Conservation (phyloP, 805 yeast species). For the Lachancea nothofagi region DNA sequence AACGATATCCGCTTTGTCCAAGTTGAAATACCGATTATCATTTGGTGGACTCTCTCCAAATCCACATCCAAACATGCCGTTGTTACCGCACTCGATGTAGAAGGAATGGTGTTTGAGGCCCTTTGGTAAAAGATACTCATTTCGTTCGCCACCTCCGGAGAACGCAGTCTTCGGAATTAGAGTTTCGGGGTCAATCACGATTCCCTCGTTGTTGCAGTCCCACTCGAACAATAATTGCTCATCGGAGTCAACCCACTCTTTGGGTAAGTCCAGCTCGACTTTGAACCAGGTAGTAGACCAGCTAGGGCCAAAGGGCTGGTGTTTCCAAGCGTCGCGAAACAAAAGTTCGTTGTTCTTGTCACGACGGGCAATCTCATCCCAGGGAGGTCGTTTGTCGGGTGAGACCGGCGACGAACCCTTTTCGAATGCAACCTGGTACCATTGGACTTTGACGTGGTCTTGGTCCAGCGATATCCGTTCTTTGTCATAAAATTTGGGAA, state of each 20-base stretch:
- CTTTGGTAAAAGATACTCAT: constrained; percentile 62
- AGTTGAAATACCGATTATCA: constrained; percentile 62
- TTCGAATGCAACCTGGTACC: constrained; percentile 66
- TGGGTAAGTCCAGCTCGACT: constrained; percentile 59
- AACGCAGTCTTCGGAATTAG: constrained; percentile 74
- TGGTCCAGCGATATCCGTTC: constrained; percentile 41
- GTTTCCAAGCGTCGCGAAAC: constrained; percentile 57
- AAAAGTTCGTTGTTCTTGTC: constrained; percentile 28
- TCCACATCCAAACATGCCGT: constrained; percentile 87
- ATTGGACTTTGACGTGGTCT: constrained; percentile 51
- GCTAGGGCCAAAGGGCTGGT: constrained; percentile 83
- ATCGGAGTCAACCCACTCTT: constrained; percentile 38
- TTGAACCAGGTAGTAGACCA: constrained; percentile 97
- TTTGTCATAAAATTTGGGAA: constrained; percentile 75
- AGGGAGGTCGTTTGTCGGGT: constrained; percentile 33
- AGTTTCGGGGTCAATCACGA: constrained; percentile 60
- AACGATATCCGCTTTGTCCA: constrained; percentile 69
- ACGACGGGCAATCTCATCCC: constrained; percentile 25
- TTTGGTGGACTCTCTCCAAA: constrained; percentile 60
- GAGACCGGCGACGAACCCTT: constrained; percentile 38
- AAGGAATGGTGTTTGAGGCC: constrained; percentile 53
- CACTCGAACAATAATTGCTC: constrained; percentile 65
- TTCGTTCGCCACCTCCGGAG: constrained; percentile 80
- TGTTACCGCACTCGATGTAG: constrained; percentile 86
- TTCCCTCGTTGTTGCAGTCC: constrained; percentile 84